phyloP scores from a whole-genome alignment of 768 basidiomycete species.

The Amanita molliuscula region DNA sequence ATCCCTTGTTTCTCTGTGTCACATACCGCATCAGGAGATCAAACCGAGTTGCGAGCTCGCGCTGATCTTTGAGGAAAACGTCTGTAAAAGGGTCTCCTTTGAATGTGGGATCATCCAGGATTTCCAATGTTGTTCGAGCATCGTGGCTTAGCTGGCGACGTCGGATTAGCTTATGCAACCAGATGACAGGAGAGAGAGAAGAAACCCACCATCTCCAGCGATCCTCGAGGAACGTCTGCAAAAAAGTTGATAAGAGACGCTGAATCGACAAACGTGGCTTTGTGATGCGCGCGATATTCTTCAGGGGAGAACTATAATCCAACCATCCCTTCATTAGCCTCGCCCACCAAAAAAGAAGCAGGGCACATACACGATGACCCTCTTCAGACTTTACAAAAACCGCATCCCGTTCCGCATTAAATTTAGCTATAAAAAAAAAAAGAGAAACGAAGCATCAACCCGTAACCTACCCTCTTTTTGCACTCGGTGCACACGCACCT shows the following conservation, averaged over 20 bases:
- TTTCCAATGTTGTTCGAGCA: constrained; percentile 61
- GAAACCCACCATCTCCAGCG: constrained; percentile 62
- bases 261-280: constrained; percentile 69
- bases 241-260: constrained; percentile 71
- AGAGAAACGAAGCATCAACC: no score
- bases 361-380: constrained; percentile 40
- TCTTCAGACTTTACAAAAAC: constrained; percentile 48
- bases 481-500: no score
- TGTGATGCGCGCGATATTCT: constrained; percentile 40
- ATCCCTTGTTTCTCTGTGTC: background rate
- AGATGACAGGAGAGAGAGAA: background rate
- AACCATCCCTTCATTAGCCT: background rate
- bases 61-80: constrained; percentile 65
- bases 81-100: constrained; percentile 55
- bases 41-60: constrained; percentile 55
- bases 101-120: constrained; percentile 36
- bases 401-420: constrained; percentile 48
- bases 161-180: background rate
- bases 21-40: constrained; percentile 62
- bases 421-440: constrained; percentile 40
- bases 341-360: background rate
- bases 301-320: constrained; percentile 41
- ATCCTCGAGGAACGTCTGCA: constrained; percentile 63
- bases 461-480: no score
- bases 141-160: constrained; percentile 57